Evolutionary conservation across 139 green algal genomes (phyloP).

Genomic region (Chlamydomonas applanata): DNA sequence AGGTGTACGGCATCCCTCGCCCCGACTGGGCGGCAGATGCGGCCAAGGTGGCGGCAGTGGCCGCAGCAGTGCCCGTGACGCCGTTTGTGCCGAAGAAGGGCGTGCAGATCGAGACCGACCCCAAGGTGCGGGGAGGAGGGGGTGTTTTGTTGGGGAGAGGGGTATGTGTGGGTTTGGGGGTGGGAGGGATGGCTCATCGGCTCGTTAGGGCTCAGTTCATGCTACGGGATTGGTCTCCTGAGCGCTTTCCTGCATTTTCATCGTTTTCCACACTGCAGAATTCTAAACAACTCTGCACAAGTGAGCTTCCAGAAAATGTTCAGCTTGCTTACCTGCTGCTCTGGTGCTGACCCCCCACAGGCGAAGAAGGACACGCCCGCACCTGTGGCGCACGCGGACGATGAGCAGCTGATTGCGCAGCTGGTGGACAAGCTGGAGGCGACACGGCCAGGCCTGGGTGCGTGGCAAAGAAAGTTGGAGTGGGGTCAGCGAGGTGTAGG

Average conservation of each 20-base stretch:
- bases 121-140: conserved; percentile 71
- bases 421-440: conserved; percentile 60
- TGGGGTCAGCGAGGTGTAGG: too few species aligned
- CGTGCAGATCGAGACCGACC: conserved; percentile 97
- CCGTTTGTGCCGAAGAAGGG: conserved; percentile 82
- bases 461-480: too few species aligned
- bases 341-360: not conserved
- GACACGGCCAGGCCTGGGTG: conserved; percentile 4
- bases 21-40: conserved; percentile 69
- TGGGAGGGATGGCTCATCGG: too few species aligned
- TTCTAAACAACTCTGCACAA: too few species aligned
- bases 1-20: conserved; percentile 79
- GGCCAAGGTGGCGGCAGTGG: conserved; percentile 40
- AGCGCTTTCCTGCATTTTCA: too few species aligned
- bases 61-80: conserved; percentile 66
- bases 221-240: too few species aligned
- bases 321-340: too few species aligned
- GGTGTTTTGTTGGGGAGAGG: too few species aligned
- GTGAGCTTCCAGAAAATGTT: too few species aligned
- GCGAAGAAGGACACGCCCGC: conserved; percentile 18
- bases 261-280: too few species aligned
- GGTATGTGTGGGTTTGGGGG: not conserved
- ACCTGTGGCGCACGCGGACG: conserved; percentile 40
- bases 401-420: conserved; percentile 66
- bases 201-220: too few species aligned